These are phyloP conservation scores for Oidium heveae DNA, from an alignment of 2,329 filamentous ascomycete species.

Conservation along the genomic window DNA sequence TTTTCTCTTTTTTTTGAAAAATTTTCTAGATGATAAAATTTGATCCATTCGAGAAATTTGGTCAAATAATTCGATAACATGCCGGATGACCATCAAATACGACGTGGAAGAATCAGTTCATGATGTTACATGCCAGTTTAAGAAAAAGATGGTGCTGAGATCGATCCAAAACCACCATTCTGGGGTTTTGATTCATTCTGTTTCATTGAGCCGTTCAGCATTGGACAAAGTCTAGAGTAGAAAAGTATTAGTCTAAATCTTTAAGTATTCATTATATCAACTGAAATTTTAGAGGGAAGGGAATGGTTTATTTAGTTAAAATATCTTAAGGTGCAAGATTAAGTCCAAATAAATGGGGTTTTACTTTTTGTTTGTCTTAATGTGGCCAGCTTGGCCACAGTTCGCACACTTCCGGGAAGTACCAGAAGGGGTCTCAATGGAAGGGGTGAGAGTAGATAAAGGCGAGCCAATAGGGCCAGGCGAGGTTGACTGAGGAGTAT, in stretches of 20 bases:
- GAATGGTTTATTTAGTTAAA: too few species aligned
- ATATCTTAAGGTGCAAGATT: too few species aligned
- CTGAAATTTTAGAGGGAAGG: not conserved
- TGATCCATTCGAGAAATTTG: not conserved
- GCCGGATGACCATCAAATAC: not conserved
- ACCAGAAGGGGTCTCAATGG: slow-evolving; percentile 27
- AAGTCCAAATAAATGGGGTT: slow-evolving; percentile 2
- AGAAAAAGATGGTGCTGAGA: slow-evolving; percentile 2
- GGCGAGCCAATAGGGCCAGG: slow-evolving; percentile 15
- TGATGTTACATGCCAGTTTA: not conserved
- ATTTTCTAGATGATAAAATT: not conserved
- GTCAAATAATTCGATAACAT: not conserved
- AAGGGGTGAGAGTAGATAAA: slow-evolving; percentile 20
- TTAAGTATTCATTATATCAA: slow-evolving; percentile 3
- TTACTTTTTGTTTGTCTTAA: slow-evolving; percentile 98
- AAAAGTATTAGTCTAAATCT: slow-evolving; percentile 10
- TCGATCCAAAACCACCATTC: slow-evolving; percentile 29
- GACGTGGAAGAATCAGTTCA: not conserved
- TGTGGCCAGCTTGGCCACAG: slow-evolving; percentile 88
- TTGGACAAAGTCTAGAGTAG: slow-evolving; percentile 43
- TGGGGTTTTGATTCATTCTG: slow-evolving; percentile 28
- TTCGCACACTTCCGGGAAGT: slow-evolving; percentile 90
- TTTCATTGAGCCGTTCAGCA: slow-evolving; percentile 65
- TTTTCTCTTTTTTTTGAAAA: not conserved
- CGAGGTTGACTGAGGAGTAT: slow-evolving; percentile 1